Conservation (phyloP, 2,329 filamentous ascomycete genomes). For the Hypoxylon sp. region DNA sequence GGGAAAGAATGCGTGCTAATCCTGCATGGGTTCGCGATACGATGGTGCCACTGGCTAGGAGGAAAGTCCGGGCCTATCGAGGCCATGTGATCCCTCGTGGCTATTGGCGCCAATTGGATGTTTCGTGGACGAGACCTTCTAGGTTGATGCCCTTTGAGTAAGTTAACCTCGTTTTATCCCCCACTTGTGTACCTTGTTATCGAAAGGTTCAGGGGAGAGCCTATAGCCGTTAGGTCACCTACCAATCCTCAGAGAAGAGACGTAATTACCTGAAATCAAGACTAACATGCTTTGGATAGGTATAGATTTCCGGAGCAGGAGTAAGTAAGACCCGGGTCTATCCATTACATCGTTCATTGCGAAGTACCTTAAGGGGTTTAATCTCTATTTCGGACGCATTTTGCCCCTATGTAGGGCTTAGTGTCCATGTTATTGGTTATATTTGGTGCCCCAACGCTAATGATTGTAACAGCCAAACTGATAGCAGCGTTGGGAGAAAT, state of each 20-base stretch:
- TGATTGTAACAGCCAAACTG: neutral
- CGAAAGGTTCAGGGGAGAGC: neutral
- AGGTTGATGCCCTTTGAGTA: constrained; percentile 32
- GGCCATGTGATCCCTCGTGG: neutral
- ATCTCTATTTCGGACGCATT: too few species aligned
- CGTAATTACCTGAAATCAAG: neutral
- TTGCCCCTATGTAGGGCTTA: neutral
- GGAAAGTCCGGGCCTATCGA: constrained; percentile 11
- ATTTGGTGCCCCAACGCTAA: neutral
- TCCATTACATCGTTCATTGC: too few species aligned
- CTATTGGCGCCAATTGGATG: constrained; percentile 12
- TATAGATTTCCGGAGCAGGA: neutral
- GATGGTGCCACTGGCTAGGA: constrained; percentile 11
- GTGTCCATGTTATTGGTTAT: neutral
- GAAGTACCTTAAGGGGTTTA: too few species aligned
- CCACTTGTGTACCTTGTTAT: neutral
- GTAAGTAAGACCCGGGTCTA: neutral
- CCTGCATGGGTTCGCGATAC: constrained; percentile 3
- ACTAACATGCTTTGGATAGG: constrained; percentile 10
- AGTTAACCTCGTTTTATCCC: constrained; percentile 2
- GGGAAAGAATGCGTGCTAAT: neutral
- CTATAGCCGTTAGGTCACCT: neutral
- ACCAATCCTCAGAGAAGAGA: neutral
- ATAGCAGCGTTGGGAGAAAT: too few species aligned
- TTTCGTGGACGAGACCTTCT: constrained; percentile 33